Evolutionary conservation across 768 basidiomycete genomes (phyloP).

Genomic region (Pulveroboletus sp.): DNA sequence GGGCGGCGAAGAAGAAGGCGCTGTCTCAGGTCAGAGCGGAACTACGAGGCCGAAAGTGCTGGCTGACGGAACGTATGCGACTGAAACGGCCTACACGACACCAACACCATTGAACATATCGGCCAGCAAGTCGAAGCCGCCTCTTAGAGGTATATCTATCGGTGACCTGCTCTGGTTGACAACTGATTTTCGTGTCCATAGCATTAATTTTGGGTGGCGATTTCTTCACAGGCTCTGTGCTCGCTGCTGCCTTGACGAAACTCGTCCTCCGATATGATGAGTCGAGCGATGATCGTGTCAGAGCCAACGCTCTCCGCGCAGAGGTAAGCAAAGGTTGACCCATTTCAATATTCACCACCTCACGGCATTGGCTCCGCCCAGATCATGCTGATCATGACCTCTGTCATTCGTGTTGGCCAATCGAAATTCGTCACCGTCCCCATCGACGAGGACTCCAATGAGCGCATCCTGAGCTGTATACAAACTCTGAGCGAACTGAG

Average conservation of each 20-base stretch:
- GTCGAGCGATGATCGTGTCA: slow-evolving; percentile 46
- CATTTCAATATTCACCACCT: not conserved
- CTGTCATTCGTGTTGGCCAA: slow-evolving; percentile 93
- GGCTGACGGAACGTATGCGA: slow-evolving; percentile 97
- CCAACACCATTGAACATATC: slow-evolving; percentile 63
- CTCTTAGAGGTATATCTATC: slow-evolving; percentile 61
- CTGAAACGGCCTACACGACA: slow-evolving; percentile 84
- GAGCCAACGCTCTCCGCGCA: slow-evolving; percentile 73
- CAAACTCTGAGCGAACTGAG: slow-evolving; percentile 84
- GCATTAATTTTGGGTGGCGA: slow-evolving; percentile 91
- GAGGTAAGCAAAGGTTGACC: slow-evolving; percentile 54
- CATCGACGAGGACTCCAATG: slow-evolving; percentile 98
- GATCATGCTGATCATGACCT: slow-evolving; percentile 98
- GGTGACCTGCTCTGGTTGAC: not conserved
- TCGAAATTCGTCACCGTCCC: slow-evolving; percentile 89
- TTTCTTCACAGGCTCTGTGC: slow-evolving; percentile 91
- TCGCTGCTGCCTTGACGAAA: slow-evolving; percentile 89
- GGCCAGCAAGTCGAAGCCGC: slow-evolving; percentile 88
- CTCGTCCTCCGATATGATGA: slow-evolving; percentile 73
- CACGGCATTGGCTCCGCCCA: slow-evolving; percentile 24
- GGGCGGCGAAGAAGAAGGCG: slow-evolving; percentile 42
- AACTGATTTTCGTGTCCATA: slow-evolving; percentile 21
- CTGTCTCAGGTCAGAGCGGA: slow-evolving; percentile 35
- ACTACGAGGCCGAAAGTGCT: slow-evolving; percentile 70
- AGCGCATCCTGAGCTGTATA: slow-evolving; percentile 95